phyloP scores from a whole-genome alignment of 2,329 filamentous ascomycete species.

The Emmonsia crescens region DNA sequence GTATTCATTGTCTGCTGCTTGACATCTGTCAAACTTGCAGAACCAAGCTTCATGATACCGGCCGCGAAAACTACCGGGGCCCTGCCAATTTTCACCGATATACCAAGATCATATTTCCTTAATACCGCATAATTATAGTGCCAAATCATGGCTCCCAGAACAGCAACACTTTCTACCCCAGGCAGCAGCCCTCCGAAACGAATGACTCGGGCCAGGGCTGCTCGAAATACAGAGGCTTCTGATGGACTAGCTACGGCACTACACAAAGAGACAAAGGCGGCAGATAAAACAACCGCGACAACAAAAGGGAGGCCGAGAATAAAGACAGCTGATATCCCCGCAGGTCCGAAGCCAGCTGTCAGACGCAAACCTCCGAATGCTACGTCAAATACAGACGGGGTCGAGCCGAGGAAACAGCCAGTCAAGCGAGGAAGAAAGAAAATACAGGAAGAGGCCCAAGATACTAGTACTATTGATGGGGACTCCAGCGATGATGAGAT shows the following conservation, averaged over 20 bases:
- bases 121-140: neutral
- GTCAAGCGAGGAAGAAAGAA: conserved; percentile 6
- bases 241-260: neutral
- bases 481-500: conserved; percentile 14
- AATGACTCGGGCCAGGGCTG: conserved; percentile 12
- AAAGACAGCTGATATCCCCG: conserved; percentile 1
- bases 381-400: neutral
- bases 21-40: neutral
- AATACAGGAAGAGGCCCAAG: neutral
- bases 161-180: conserved; percentile 3
- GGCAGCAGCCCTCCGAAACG: conserved; percentile 11
- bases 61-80: neutral
- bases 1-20: neutral
- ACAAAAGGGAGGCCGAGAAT: conserved; percentile 11
- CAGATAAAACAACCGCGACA: neutral
- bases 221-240: conserved; percentile 1
- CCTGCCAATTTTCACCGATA: neutral
- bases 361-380: neutral
- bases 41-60: neutral
- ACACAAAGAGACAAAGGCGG: neutral
- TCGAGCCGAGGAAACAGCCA: neutral
- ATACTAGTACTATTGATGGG: neutral
- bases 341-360: neutral
- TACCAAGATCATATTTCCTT: neutral
- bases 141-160: conserved; percentile 9